phyloP scores from a whole-genome alignment of 495 filamentous ascomycete species.

The Paragyromitra xinjiangensis region DNA sequence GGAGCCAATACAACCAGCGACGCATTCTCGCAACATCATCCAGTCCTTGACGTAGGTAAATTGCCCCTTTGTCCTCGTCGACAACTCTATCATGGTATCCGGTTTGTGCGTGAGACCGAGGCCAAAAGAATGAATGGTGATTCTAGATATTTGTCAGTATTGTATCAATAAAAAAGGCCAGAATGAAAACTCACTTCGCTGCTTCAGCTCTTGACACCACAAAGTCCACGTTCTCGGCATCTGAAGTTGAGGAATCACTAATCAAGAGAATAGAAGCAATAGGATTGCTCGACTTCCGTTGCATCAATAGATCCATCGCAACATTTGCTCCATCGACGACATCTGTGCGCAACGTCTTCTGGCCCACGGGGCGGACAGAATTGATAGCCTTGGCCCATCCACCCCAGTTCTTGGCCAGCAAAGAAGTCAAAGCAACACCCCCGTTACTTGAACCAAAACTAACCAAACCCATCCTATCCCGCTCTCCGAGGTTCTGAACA shows the following conservation, averaged over 20 bases:
- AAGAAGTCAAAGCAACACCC: conserved; percentile 93
- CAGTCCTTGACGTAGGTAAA: conserved; percentile 99
- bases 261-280: conserved; percentile 96
- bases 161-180: conserved; percentile 7
- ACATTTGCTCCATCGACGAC: conserved; percentile 98
- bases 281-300: conserved; percentile 94
- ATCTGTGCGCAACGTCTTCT: conserved; percentile 95
- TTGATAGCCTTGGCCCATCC: conserved; percentile 89
- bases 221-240: conserved; percentile 96
- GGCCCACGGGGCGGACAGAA: conserved; percentile 90
- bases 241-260: conserved; percentile 97
- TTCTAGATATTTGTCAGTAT: conserved; percentile 65
- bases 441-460: conserved; percentile 96
- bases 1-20: conserved; percentile 93
- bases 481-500: conserved; percentile 87
- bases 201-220: conserved; percentile 97
- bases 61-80: conserved; percentile 92
- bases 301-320: conserved; percentile 98
- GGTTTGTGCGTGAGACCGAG: conserved; percentile 97
- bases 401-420: conserved; percentile 92
- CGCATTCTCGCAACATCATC: conserved; percentile 99
- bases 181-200: conserved; percentile 76
- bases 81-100: conserved; percentile 97
- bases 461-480: conserved; percentile 95
- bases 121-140: conserved; percentile 95